A percentile compares a stretch with the other conserved stretches of the same genome.
Evolutionary conservation across 2,329 filamentous ascomycete species (phyloP).

Genomic region (Stylonectria norvegica): DNA sequence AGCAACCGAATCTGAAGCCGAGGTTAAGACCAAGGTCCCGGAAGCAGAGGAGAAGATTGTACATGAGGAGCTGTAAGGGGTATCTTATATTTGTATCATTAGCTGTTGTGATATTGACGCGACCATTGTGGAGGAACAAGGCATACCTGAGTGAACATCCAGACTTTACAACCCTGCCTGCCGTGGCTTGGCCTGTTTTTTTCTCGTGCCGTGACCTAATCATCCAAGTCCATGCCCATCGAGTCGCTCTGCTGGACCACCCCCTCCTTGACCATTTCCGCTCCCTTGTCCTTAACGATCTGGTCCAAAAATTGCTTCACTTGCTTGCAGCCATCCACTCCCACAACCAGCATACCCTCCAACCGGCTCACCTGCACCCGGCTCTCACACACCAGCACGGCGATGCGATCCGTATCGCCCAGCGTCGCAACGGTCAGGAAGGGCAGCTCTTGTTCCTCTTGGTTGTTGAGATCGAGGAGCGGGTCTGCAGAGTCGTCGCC

Average conservation of each 20-base stretch:
- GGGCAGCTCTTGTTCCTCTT: conserved; percentile 85
- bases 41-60: conserved; percentile 25
- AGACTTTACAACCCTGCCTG: too few species aligned
- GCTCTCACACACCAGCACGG: conserved; percentile 80
- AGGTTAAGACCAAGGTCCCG: conserved; percentile 15
- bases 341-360: conserved; percentile 91
- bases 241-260: conserved; percentile 46
- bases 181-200: too few species aligned
- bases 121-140: too few species aligned
- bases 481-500: conserved; percentile 71
- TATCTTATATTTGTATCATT: not conserved
- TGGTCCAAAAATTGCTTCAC: conserved; percentile 77
- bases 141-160: too few species aligned
- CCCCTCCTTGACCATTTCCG: conserved; percentile 58
- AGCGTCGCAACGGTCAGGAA: conserved; percentile 82
- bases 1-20: conserved; percentile 20
- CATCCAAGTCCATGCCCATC: conserved; percentile 51
- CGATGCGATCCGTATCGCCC: conserved; percentile 70
- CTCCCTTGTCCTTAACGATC: conserved; percentile 70
- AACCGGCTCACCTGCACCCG: conserved; percentile 76
- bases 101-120: not conserved
- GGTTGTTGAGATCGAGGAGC: conserved; percentile 71
- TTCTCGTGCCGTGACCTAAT: conserved; percentile 18
- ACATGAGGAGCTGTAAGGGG: conserved; percentile 50
- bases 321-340: conserved; percentile 86